Base-by-base conservation (phyloP, 2,329 filamentous ascomycete genomes). In the Tetracladium maxilliforme region DNA sequence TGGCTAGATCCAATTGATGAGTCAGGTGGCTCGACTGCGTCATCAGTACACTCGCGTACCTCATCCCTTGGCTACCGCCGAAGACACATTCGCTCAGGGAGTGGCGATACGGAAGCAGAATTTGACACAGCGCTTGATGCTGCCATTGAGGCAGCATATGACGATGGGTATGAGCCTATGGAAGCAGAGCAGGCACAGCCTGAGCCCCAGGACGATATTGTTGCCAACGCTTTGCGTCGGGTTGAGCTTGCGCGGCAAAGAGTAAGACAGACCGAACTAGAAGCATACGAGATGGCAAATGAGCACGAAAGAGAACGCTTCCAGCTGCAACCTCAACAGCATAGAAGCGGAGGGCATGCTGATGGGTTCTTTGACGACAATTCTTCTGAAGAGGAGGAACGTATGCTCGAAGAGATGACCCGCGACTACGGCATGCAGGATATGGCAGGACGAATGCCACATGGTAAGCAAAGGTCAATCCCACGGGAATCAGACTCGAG, bases 1-100 rank as follows among this genome's bases (percentile, higher is more conserved):
- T 93, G 86, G 86, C 53, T 93, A n/a, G 82, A 93, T 43, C 87
- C 83, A 2, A 90, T 92, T 29, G 81, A 92, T 44, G 86, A 93
- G 39, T 93, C 84, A 13, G 81, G 76, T 18, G 77, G 70, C 11
- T 93, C 86, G 1, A 74, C 72, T 4, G 63, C 68, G 4, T 82
- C 81, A 3, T 93, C 86, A 1, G 63, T 83, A 3, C 81, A 84
- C 45, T 92, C 86, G 0, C 64, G 80, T 24, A 72, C 76, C 4
- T 86, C 80, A 1, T 81, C 77, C 2, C 52, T 75, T 30, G 65
- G 71, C 21, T 52, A 79, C 23, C 64, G 70, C 32, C 64, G 77
- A 34, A 81, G 76, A 41, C 75, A 79, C 35, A 67, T 82, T 26
- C 70, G 77, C 24, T 61, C 61, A 18, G 45, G 63, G 4, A 87